These are phyloP conservation scores for Senecio squalidus DNA, from an alignment of 140 eudicot species.

Conservation along the genomic window DNA sequence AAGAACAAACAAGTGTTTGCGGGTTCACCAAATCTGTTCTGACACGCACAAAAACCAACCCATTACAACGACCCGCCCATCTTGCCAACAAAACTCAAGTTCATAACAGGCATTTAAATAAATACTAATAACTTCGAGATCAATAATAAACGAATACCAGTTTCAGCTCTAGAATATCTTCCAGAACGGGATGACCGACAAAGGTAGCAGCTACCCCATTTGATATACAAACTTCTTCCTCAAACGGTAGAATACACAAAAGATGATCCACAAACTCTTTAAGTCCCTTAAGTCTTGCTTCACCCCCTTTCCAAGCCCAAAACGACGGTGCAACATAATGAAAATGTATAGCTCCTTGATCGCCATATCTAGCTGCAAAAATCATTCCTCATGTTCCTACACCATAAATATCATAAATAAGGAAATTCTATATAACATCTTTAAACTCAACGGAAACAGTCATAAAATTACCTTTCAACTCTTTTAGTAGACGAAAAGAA, in stretches of 20 bases:
- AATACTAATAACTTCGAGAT: neutral
- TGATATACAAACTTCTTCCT: constrained; percentile 57
- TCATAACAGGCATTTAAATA: neutral
- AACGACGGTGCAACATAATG: constrained; percentile 96
- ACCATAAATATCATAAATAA: constrained; percentile 35
- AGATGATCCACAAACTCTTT: constrained; percentile 69
- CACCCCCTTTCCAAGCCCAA: constrained; percentile 99
- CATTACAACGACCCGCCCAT: neutral
- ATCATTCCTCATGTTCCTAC: constrained; percentile 49
- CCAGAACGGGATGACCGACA: constrained; percentile 91
- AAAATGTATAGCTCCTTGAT: constrained; percentile 52
- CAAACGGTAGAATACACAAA: constrained; percentile 89
- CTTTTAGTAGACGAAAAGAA: constrained; percentile 77
- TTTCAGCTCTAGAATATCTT: constrained; percentile 59
- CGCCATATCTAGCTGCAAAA: constrained; percentile 76
- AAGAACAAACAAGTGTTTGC: neutral
- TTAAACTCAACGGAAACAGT: neutral
- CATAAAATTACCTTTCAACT: constrained; percentile 51
- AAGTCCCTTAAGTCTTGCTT: constrained; percentile 73
- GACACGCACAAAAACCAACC: neutral
- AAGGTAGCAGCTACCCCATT: constrained; percentile 74
- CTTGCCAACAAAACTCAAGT: neutral
- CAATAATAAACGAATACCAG: constrained; percentile 16
- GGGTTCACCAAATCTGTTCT: neutral
- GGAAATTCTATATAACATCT: neutral